Evolutionary conservation across 108 stramenopile genomes (phyloP).

Genomic region (Fistulifera solaris): DNA sequence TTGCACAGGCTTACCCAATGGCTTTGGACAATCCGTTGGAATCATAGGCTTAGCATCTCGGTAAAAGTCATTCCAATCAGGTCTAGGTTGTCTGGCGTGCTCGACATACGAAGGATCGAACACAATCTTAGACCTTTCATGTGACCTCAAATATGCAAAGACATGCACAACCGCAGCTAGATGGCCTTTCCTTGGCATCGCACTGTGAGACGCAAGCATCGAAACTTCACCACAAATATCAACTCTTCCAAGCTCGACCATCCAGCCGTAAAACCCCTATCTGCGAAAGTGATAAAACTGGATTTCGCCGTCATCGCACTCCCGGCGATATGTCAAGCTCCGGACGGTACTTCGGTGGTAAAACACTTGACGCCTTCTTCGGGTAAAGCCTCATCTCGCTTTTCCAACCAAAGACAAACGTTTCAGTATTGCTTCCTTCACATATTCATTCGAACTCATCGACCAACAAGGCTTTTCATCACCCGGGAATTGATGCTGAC

Average conservation of each 20-base stretch:
- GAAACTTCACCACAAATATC: slow-evolving; percentile 35
- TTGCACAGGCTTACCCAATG: slow-evolving; percentile 19
- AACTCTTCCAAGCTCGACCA: slow-evolving; percentile 35
- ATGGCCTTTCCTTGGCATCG: slow-evolving; percentile 33
- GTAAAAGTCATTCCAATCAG: slow-evolving; percentile 21
- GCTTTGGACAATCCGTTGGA: slow-evolving; percentile 22
- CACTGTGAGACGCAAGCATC: slow-evolving; percentile 26
- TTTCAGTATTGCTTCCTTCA: slow-evolving; percentile 22
- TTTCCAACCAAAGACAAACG: slow-evolving; percentile 16
- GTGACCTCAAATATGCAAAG: slow-evolving; percentile 15
- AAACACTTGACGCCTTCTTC: slow-evolving; percentile 13
- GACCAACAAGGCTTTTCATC: slow-evolving; percentile 13
- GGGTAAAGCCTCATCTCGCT: slow-evolving; percentile 9
- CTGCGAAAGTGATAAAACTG: slow-evolving; percentile 19
- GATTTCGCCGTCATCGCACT: slow-evolving; percentile 5
- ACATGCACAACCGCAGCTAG: slow-evolving; percentile 28
- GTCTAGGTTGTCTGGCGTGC: not conserved
- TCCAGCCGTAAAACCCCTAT: slow-evolving; percentile 42
- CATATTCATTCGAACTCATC: slow-evolving; percentile 16
- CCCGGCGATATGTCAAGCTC: slow-evolving; percentile 16
- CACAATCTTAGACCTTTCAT: slow-evolving; percentile 17
- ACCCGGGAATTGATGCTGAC: slow-evolving; percentile 5
- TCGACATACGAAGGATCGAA: slow-evolving; percentile 24
- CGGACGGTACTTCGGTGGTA: slow-evolving; percentile 15
- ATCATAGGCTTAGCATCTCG: slow-evolving; percentile 15